Conservation (phyloP, 164 flowering plant genomes). For the Kingdonia uniflora region DNA sequence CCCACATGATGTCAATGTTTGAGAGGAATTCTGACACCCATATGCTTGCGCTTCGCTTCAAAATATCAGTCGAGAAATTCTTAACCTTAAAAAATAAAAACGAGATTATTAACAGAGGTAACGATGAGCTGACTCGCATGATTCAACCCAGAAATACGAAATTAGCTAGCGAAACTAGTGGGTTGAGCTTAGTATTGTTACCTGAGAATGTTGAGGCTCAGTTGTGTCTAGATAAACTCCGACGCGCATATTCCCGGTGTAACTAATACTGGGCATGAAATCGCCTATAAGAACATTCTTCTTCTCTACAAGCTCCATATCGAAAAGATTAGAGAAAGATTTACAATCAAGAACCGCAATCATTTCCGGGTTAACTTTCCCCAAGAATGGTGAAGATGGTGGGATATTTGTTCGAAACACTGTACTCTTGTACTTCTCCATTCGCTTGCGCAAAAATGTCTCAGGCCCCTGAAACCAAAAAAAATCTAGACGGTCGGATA, state of each 20-base stretch:
- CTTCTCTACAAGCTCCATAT: conserved; percentile 76
- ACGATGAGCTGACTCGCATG: too few relatives aligned
- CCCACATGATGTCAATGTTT: conserved; percentile 52
- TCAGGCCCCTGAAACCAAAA: conserved; percentile 84
- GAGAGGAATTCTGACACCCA: conserved; percentile 42
- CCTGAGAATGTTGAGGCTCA: conserved; percentile 61
- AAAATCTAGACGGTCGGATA: conserved; percentile 67
- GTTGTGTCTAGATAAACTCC: conserved; percentile 75
- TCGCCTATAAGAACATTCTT: conserved; percentile 64
- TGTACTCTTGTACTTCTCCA: conserved; percentile 60
- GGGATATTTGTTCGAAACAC: conserved; percentile 84
- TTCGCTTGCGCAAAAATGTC: conserved; percentile 49
- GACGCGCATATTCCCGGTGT: conserved; percentile 60
- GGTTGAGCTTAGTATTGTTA: too few relatives aligned
- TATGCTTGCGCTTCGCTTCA: conserved; percentile 44
- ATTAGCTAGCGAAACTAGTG: too few relatives aligned
- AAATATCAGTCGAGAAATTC: conserved; percentile 39
- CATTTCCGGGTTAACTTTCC: conserved; percentile 54
- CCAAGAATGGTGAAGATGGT: conserved; percentile 62
- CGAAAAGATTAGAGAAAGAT: conserved; percentile 66
- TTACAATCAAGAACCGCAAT: conserved; percentile 65
- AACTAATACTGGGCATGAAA: conserved; percentile 64
- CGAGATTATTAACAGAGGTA: too few relatives aligned
- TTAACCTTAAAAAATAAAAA: conserved; percentile 35
- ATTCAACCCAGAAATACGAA: too few relatives aligned